Base-by-base conservation (phyloP, 1,284 basidiomycete species). In the Ganoderma boninense region DNA sequence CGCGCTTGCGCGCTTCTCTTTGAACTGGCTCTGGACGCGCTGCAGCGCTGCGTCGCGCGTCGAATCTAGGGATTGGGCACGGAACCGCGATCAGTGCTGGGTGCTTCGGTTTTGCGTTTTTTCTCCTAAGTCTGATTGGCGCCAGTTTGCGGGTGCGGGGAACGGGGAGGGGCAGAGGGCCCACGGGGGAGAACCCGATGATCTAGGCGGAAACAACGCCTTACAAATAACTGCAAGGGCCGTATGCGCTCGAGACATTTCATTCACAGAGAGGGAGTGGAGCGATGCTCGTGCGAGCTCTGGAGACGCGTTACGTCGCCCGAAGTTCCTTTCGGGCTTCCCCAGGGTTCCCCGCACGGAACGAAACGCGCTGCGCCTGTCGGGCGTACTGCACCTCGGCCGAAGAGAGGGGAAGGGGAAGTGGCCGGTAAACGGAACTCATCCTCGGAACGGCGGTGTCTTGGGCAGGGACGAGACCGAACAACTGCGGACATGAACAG, bases 401-500 rank as follows among this genome's bases (percentile, higher is more conserved):
- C 49, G 49, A 52, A 52, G 49, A 29, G 18, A 2, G 5, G 32
- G n/a, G 54, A n/a, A 32, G 13, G 26, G 26, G 29, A 32, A 4
- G 2, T 26, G 49, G 49, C n/a, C 29, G 26, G 29, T 69, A 42
- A 64, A 59, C 69, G 64, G 43, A 40, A 81, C 86, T 73, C 79
- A 96, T 95, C 90, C 88, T 65, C 98, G 98, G 18, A 99, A 87
- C 40, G 98, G 89, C 82, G 99, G 98, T 57, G 98, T 85, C 2
- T n/a, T 98, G 98, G 78, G 97, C 98, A 0, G 94, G 93, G 8
- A 99, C 95, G 11, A 99, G 81, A 1, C n/a, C 95, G 78, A 99
- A 99, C 1, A 99, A 84, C 80, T 99, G 98, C 4, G 98, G 98
- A 75, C 93, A 95, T 29, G 96, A n/a, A 98, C 49, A 99, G 86